Evolutionary conservation across 2,329 filamentous ascomycete genomes (phyloP).

Genomic region (Scortechinia acanthostroma): DNA sequence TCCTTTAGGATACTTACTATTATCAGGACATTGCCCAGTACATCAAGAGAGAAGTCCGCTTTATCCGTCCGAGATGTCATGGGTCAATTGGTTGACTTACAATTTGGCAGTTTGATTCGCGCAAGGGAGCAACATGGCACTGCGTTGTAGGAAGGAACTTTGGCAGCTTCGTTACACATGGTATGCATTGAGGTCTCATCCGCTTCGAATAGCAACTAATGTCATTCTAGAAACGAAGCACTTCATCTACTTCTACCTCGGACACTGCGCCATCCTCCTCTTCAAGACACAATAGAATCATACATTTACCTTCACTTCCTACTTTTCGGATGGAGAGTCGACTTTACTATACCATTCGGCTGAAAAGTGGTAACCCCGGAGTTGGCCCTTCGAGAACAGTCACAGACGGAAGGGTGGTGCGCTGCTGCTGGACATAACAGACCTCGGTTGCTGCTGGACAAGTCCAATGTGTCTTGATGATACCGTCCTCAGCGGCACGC

Average conservation of each 20-base stretch:
- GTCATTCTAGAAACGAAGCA: conserved; percentile 79
- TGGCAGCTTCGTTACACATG: conserved; percentile 96
- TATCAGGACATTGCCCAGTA: conserved; percentile 83
- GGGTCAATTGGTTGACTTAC: conserved; percentile 12
- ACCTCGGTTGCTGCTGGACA: too few relatives aligned
- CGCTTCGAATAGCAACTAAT: background rate
- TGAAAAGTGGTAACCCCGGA: too few relatives aligned
- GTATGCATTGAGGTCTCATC: conserved; percentile 37
- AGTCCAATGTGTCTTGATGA: too few relatives aligned
- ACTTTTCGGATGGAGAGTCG: too few relatives aligned
- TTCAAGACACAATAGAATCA: conserved; percentile 87
- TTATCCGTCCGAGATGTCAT: conserved; percentile 1
- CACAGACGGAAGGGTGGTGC: too few relatives aligned
- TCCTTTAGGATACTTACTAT: background rate
- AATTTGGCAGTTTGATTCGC: conserved; percentile 73
- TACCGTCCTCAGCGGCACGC: too few relatives aligned
- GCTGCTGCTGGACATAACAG: too few relatives aligned
- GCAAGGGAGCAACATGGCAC: conserved; percentile 97
- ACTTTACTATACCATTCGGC: too few relatives aligned
- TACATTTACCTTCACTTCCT: too few relatives aligned
- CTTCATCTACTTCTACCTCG: conserved; percentile 99
- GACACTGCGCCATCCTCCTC: conserved; percentile 92
- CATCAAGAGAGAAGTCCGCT: conserved; percentile 81
- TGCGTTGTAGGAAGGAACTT: conserved; percentile 98
- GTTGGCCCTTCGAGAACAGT: too few relatives aligned